A percentile compares a stretch with the other conserved stretches of the same genome.
Conservation (phyloP, 2,329 filamentous ascomycete species). For the Colletotrichum liaoningense region DNA sequence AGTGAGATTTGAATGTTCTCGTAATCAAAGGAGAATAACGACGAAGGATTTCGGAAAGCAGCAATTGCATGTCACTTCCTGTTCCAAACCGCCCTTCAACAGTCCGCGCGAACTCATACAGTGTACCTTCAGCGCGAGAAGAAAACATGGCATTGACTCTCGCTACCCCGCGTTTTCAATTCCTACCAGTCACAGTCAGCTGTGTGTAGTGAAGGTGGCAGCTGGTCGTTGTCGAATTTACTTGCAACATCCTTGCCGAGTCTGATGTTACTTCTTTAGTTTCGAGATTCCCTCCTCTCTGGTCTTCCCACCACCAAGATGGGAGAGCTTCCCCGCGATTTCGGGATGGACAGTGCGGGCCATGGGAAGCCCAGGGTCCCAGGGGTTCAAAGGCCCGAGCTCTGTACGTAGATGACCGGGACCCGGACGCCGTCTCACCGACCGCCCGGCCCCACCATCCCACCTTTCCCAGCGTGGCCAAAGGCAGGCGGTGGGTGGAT, state of each 20-base stretch:
- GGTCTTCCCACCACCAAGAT: background rate
- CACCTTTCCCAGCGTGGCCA: slow-evolving; percentile 21
- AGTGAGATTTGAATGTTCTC: background rate
- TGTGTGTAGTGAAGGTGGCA: background rate
- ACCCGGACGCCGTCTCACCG: slow-evolving; percentile 19
- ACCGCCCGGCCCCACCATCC: slow-evolving; percentile 32
- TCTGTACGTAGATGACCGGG: slow-evolving; percentile 1
- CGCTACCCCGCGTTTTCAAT: slow-evolving; percentile 30
- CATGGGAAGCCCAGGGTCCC: background rate
- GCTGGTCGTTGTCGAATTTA: background rate
- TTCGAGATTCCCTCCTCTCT: background rate
- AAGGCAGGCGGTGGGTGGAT: slow-evolving; percentile 21
- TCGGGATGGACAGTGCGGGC: slow-evolving; percentile 20
- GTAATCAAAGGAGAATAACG: background rate
- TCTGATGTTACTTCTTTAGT: background rate
- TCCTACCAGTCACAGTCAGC: background rate
- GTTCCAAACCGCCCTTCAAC: background rate
- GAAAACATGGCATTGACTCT: slow-evolving; percentile 11
- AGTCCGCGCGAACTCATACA: background rate
- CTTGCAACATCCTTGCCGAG: slow-evolving; percentile 16
- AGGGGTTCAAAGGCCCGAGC: slow-evolving; percentile 17
- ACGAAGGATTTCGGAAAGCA: too few relatives aligned
- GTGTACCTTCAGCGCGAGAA: background rate
- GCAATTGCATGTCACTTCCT: background rate
- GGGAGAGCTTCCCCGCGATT: slow-evolving; percentile 29